Evolutionary conservation across 306 rosid species (phyloP).

Genomic region (Pterocarpus macrocarpus): DNA sequence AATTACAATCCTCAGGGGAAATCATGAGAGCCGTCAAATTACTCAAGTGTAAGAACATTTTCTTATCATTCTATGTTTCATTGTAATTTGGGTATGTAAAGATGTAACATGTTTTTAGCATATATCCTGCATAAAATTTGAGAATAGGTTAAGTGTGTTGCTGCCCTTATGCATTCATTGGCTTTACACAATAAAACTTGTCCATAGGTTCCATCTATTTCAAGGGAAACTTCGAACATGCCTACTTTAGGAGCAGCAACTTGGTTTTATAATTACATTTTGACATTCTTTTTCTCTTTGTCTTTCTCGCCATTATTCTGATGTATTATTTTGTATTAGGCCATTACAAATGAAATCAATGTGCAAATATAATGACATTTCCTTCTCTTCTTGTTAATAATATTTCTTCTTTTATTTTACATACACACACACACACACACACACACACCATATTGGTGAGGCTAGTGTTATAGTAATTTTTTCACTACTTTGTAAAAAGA

Average conservation of each 20-base stretch:
- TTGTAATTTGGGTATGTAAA: not conserved
- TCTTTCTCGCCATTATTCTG: not conserved
- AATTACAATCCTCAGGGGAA: conserved; percentile 97
- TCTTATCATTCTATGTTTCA: conserved; percentile 20
- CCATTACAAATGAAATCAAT: not conserved
- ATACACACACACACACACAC: no score
- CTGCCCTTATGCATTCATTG: conserved; percentile 20
- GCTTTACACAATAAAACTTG: conserved; percentile 3
- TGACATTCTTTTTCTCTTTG: not conserved
- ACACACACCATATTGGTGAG: not conserved
- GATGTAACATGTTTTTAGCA: conserved; percentile 32
- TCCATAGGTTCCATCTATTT: conserved; percentile 24
- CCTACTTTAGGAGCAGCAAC: conserved; percentile 14
- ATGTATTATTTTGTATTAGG: not conserved
- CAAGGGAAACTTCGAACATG: not conserved
- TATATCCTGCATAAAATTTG: conserved; percentile 33
- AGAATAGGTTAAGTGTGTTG: not conserved
- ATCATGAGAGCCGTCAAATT: conserved; percentile 97
- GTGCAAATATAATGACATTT: conserved; percentile 7
- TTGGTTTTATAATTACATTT: conserved; percentile 20
- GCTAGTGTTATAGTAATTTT: conserved; percentile 13
- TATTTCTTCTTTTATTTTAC: no score
- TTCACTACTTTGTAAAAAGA: not conserved
- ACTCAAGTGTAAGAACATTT: conserved; percentile 92
- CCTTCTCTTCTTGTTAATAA: not conserved